Percentiles rank a stretch among this genome's conserved stretches.
Conservation (phyloP, 2,329 filamentous ascomycete genomes). For the Mycocentrospora acerina region DNA sequence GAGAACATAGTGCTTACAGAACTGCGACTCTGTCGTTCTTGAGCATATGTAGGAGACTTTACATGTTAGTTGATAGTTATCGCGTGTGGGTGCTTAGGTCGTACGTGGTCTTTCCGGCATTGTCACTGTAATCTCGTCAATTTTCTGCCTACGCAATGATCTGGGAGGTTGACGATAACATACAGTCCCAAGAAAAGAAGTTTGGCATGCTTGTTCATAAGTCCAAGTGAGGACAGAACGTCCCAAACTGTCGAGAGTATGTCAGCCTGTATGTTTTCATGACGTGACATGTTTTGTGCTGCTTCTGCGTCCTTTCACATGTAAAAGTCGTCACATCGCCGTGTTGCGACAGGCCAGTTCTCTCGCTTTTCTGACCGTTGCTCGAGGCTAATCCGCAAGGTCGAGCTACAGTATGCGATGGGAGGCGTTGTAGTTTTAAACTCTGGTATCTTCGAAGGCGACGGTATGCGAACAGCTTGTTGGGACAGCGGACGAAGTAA, state of each 20-base stretch:
- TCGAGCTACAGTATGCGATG: not conserved
- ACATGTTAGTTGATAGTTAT: slow-evolving; percentile 10
- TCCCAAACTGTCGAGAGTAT: slow-evolving; percentile 68
- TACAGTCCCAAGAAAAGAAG: slow-evolving; percentile 71
- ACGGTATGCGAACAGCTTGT: slow-evolving; percentile 1
- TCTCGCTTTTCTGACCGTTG: too few species aligned
- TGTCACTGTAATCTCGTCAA: slow-evolving; percentile 78
- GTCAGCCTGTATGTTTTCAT: slow-evolving; percentile 6
- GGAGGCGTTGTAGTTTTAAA: not conserved
- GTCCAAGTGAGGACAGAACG: slow-evolving; percentile 79
- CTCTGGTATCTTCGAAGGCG: not conserved
- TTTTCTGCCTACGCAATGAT: not conserved
- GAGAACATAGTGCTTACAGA: slow-evolving; percentile 62
- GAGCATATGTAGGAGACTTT: slow-evolving; percentile 78
- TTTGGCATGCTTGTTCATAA: slow-evolving; percentile 87
- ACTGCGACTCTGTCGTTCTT: slow-evolving; percentile 89
- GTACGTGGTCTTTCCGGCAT: slow-evolving; percentile 90
- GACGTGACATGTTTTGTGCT: not conserved
- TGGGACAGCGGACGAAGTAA: slow-evolving; percentile 4
- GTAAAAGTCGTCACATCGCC: not conserved
- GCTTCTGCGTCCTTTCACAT: not conserved
- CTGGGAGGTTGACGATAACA: not conserved
- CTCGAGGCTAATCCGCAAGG: too few species aligned
- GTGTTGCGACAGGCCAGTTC: not conserved
- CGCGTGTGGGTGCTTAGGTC: not conserved